A percentile compares a stretch with the other conserved stretches of the same genome.
These are phyloP conservation scores for Xylaria curta DNA, from an alignment of 495 filamentous ascomycete genomes.

Conservation along the genomic window DNA sequence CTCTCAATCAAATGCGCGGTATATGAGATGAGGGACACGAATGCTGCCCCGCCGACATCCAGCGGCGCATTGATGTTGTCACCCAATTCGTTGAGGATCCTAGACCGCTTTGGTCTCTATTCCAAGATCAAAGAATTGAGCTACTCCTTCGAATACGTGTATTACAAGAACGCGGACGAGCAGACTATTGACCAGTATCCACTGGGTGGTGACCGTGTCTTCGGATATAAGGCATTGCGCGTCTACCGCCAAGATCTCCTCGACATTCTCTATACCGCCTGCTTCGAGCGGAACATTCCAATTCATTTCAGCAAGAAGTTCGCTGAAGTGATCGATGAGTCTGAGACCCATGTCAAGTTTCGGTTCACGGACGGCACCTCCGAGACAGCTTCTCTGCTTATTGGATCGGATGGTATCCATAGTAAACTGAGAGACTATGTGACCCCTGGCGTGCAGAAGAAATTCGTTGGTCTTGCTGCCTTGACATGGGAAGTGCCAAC, in stretches of 20 bases:
- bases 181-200: constrained; percentile 49
- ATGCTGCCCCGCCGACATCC: constrained; percentile 23
- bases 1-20: constrained; percentile 41
- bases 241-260: constrained; percentile 57
- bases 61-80: constrained; percentile 61
- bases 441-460: constrained; percentile 18
- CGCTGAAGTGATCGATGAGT: constrained; percentile 43
- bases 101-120: constrained; percentile 53
- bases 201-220: constrained; percentile 47
- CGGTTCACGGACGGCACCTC: constrained; percentile 49
- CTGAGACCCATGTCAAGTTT: constrained; percentile 43
- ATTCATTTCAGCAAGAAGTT: constrained; percentile 54
- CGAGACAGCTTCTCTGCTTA: constrained; percentile 41
- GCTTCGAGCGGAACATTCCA: constrained; percentile 42
- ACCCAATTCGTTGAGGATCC: constrained; percentile 55
- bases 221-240: constrained; percentile 54
- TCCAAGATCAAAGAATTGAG: constrained; percentile 35
- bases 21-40: neutral
- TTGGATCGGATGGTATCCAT: constrained; percentile 59
- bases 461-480: constrained; percentile 28
- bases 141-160: constrained; percentile 46
- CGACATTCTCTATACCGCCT: constrained; percentile 39
- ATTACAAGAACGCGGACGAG: constrained; percentile 48
- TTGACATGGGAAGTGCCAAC: constrained; percentile 26
- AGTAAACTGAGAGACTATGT: constrained; percentile 45